Conservation (phyloP, 306 rosid species). For the Rosa persica region DNA sequence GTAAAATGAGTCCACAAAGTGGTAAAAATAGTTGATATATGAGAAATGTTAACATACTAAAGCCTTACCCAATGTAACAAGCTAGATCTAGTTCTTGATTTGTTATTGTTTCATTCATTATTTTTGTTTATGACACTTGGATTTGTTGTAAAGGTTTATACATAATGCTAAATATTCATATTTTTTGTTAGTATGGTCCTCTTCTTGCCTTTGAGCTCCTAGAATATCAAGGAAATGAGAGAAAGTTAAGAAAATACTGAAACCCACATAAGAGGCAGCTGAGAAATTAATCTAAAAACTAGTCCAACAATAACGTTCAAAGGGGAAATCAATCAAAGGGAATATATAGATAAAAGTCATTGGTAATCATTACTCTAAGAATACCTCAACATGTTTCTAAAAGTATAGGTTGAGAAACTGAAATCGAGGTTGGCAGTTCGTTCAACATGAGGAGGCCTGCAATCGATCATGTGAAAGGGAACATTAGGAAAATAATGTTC, state of each 20-base stretch:
- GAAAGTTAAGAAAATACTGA: not conserved
- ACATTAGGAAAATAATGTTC: no score
- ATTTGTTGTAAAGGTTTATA: not conserved
- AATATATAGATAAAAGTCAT: not conserved
- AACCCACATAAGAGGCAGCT: not conserved
- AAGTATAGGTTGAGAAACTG: no score
- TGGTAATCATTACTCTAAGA: no score
- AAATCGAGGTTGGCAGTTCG: no score
- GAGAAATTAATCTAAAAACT: no score
- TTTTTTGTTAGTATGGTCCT: not conserved
- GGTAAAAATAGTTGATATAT: no score
- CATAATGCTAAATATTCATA: not conserved
- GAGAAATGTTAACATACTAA: no score
- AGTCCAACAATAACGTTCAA: not conserved
- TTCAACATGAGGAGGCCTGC: no score
- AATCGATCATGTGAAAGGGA: no score
- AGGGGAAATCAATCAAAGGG: not conserved
- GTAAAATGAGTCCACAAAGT: no score
- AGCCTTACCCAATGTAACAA: not conserved
- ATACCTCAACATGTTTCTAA: no score
- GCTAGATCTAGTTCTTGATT: not conserved
- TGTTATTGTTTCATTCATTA: not conserved
- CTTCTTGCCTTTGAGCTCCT: conserved; percentile 20
- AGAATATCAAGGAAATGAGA: not conserved
- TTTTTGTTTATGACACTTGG: not conserved